These are phyloP conservation scores for Naganishia antarctica DNA, from an alignment of 768 basidiomycete genomes.

Conservation along the genomic window DNA sequence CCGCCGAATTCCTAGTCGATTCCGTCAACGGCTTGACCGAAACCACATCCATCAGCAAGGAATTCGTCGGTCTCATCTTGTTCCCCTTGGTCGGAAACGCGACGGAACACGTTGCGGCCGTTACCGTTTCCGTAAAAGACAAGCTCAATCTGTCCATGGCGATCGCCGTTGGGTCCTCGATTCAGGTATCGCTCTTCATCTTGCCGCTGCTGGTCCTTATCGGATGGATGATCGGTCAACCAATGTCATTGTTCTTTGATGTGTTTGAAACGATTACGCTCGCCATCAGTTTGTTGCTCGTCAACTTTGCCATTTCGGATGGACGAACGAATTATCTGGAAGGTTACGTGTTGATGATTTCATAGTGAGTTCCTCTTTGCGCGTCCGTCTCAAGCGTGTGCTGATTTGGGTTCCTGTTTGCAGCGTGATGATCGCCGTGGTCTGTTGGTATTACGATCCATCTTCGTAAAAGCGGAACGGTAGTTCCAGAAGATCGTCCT, in stretches of 20 bases:
- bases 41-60: constrained; percentile 59
- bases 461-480: constrained; percentile 1
- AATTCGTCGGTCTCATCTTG: constrained; percentile 83
- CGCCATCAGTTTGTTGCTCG: constrained; percentile 59
- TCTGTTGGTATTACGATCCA: constrained; percentile 31
- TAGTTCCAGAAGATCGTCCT: no score
- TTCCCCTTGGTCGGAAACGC: constrained; percentile 86
- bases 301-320: constrained; percentile 74
- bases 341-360: constrained; percentile 26
- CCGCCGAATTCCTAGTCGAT: constrained; percentile 53
- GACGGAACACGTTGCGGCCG: constrained; percentile 86
- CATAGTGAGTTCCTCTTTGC: constrained; percentile 9
- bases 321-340: constrained; percentile 49
- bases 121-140: constrained; percentile 79
- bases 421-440: constrained; percentile 28
- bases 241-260: constrained; percentile 67
- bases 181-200: constrained; percentile 52
- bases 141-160: constrained; percentile 80
- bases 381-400: neutral
- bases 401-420: neutral
- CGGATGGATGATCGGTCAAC: constrained; percentile 74
- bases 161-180: constrained; percentile 84
- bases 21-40: constrained; percentile 57
- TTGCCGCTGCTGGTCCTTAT: constrained; percentile 63
- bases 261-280: constrained; percentile 74